Evolutionary conservation across 768 basidiomycete species (phyloP).

Genomic region (Melanogaster broomeanus): DNA sequence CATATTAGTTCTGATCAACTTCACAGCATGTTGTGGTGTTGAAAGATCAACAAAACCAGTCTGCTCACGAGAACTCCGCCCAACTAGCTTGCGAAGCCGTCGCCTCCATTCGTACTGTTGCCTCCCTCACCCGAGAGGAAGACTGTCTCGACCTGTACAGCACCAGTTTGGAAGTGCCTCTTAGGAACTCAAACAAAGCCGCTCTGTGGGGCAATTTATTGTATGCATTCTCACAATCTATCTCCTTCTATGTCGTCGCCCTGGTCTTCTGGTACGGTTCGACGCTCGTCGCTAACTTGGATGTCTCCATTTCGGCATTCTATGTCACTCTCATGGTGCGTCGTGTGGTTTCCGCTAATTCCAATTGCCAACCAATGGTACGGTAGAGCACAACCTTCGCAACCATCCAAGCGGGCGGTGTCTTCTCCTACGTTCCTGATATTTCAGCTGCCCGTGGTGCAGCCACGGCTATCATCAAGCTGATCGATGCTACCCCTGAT

Average conservation of each 20-base stretch:
- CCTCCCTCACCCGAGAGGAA: slow-evolving; percentile 82
- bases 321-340: slow-evolving; percentile 83
- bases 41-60: slow-evolving; percentile 84
- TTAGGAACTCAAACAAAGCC: slow-evolving; percentile 61
- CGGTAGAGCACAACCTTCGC: slow-evolving; percentile 70
- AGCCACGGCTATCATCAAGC: slow-evolving; percentile 69
- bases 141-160: slow-evolving; percentile 74
- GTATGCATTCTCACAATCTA: slow-evolving; percentile 74
- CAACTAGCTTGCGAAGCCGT: slow-evolving; percentile 93
- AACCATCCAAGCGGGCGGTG: slow-evolving; percentile 85
- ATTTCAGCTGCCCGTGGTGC: slow-evolving; percentile 82
- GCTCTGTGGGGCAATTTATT: slow-evolving; percentile 64
- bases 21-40: slow-evolving; percentile 76
- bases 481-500: slow-evolving; percentile 73
- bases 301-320: slow-evolving; percentile 64
- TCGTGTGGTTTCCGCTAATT: not conserved
- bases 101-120: slow-evolving; percentile 87
- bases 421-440: slow-evolving; percentile 86
- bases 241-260: slow-evolving; percentile 79
- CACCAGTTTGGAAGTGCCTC: slow-evolving; percentile 68
- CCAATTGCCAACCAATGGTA: not conserved
- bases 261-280: slow-evolving; percentile 83
- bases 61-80: slow-evolving; percentile 76
- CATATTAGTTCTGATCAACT: slow-evolving; percentile 32
- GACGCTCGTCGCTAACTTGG: slow-evolving; percentile 52